Evolutionary conservation across 768 basidiomycete species (phyloP), one percentile per base, ranked within the genome.

Genomic region (Lanmaoa rubissima): DNA sequence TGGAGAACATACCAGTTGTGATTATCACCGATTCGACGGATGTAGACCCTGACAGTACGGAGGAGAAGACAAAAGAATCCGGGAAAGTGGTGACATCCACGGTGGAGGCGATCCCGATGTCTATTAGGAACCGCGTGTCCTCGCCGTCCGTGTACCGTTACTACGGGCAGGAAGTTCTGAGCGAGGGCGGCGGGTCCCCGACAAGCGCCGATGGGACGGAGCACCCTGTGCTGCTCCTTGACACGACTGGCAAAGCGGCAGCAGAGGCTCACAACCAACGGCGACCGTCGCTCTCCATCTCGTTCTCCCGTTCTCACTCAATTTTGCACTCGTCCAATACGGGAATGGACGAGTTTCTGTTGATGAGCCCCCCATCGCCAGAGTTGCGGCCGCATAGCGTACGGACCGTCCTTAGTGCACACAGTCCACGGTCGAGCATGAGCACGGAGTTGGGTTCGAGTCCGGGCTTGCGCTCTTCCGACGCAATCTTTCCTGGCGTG

Each of bases 331-430:
- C 59, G 26, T 57, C 65, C 21, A 32, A 31, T 11, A 42, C 54
- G 11, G 65, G 65, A 11, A 66, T 66, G 65, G 65, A 66, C 8
- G 65, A 64, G 28, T 66, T 66, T 39, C 36, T 66, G 19, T 21
- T 66, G 45, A 50, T 66, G 13, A 53, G 50, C 13, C 57, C 59
- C 1, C 17, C 59, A 6, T 59, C 62, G 5, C 41, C 48, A 2
- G 45, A 40, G 12, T 21, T 48, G 4, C 52, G 43, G 21, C 44
- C 58, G 26, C 58, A 51, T 3, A 48, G 58, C 26, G 36, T 59
- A 34, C 54, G 57, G 36, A 54, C 50, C 1, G 55, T 39, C 7
- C 38, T 63, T 5, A 17, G 53, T 16, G 13, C 26, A 17, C 65
- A 44, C 8, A 55, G 53, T 21, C 52, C 52, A 0, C 55, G 46